phyloP scores from a whole-genome alignment of 768 basidiomycete genomes.

The Fibroporia radiculosa region DNA sequence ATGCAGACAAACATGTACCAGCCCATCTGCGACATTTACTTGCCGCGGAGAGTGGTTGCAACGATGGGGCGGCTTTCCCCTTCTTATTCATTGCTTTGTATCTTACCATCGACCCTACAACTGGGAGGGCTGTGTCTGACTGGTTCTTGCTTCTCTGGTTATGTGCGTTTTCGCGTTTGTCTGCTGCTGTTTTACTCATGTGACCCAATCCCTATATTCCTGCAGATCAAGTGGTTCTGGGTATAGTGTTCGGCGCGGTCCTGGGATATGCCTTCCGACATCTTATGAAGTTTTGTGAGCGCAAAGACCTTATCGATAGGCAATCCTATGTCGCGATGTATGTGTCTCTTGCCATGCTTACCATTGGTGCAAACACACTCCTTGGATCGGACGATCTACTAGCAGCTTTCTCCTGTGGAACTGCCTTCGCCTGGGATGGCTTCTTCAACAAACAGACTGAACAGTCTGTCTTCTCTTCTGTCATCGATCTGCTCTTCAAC shows the following conservation, averaged over 20 bases:
- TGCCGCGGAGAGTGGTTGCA: constrained; percentile 80
- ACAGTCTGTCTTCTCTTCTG: constrained; percentile 91
- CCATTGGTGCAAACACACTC: constrained; percentile 77
- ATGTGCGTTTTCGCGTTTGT: constrained; percentile 42
- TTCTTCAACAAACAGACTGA: constrained; percentile 93
- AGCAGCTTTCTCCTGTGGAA: constrained; percentile 90
- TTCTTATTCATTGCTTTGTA: constrained; percentile 90
- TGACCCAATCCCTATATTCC: neutral
- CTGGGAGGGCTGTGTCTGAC: constrained; percentile 62
- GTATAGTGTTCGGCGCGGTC: constrained; percentile 62
- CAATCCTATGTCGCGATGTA: constrained; percentile 95
- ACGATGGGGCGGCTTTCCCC: constrained; percentile 96
- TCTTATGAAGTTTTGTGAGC: constrained; percentile 90
- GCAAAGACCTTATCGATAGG: constrained; percentile 80
- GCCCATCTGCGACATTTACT: constrained; percentile 65
- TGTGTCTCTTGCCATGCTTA: constrained; percentile 73
- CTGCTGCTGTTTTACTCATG: neutral
- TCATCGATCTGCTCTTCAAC: constrained; percentile 95
- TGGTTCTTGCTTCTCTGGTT: constrained; percentile 89
- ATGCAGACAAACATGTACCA: constrained; percentile 95
- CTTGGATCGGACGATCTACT: constrained; percentile 92
- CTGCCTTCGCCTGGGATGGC: constrained; percentile 95
- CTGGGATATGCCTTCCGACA: constrained; percentile 78
- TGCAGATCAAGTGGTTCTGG: constrained; percentile 75
- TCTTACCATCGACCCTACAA: constrained; percentile 60